These are phyloP conservation scores for Aspergillus tamarii DNA, from an alignment of 2,329 filamentous ascomycete species.

Conservation along the genomic window DNA sequence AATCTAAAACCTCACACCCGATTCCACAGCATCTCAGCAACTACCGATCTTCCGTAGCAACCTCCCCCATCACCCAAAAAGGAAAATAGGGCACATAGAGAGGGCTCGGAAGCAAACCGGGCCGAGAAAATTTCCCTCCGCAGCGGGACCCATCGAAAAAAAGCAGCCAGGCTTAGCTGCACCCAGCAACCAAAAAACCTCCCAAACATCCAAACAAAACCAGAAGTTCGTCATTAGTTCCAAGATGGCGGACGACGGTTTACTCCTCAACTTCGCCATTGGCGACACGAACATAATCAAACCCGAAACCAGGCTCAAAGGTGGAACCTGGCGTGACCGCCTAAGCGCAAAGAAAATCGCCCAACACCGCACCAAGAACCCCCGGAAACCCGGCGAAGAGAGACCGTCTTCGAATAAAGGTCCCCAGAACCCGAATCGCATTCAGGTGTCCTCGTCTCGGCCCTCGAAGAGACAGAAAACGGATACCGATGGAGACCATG, in stretches of 20 bases:
- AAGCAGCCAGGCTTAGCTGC: not conserved
- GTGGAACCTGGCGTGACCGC: slow-evolving; percentile 91
- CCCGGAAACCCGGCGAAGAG: slow-evolving; percentile 18
- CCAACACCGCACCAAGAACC: slow-evolving; percentile 54
- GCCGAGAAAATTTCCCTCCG: slow-evolving; percentile 40
- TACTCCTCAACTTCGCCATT: slow-evolving; percentile 90
- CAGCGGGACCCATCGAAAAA: slow-evolving; percentile 12
- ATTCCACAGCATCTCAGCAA: not conserved
- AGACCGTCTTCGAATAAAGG: slow-evolving; percentile 1
- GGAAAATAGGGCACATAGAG: slow-evolving; percentile 37
- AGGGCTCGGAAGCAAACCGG: slow-evolving; percentile 33
- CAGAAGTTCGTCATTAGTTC: not conserved
- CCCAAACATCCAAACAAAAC: not conserved
- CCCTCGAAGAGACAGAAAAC: slow-evolving; percentile 47
- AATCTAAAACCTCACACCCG: not conserved
- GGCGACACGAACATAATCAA: slow-evolving; percentile 67
- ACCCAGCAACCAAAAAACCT: not conserved
- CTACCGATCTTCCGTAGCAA: not conserved
- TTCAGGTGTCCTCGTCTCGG: slow-evolving; percentile 34
- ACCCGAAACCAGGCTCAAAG: slow-evolving; percentile 69
- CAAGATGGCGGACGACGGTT: slow-evolving; percentile 87
- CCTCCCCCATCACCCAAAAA: slow-evolving; percentile 14
- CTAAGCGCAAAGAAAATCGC: slow-evolving; percentile 75
- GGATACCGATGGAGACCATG: slow-evolving; percentile 40
- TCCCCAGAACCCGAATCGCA: slow-evolving; percentile 38